A percentile compares a stretch with the other conserved stretches of the same genome.
phyloP scores from a whole-genome alignment of 2,329 filamentous ascomycete species.

The Apiospora koreana region DNA sequence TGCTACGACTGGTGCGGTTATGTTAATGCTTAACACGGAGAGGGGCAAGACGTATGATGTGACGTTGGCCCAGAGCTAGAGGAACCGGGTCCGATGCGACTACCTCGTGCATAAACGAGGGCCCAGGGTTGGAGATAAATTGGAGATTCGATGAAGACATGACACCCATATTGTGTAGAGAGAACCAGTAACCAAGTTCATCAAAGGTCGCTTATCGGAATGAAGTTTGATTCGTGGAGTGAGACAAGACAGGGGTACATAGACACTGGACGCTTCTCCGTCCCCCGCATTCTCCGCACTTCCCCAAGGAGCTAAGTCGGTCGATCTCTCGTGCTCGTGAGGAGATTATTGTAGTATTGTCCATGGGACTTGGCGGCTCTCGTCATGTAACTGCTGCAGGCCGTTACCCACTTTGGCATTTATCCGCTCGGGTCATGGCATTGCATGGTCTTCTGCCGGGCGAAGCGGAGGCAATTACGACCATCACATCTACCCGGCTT shows the following conservation, averaged over 20 bases:
- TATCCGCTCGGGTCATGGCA: background rate
- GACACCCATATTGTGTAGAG: no score
- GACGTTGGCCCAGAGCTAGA: slow-evolving; percentile 2
- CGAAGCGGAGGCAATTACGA: background rate
- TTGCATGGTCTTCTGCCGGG: background rate
- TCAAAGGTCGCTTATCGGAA: background rate
- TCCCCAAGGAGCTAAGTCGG: background rate
- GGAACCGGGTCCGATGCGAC: background rate
- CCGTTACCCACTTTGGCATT: background rate
- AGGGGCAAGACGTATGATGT: background rate
- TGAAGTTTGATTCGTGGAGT: background rate
- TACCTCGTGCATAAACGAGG: background rate
- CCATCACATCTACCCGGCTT: background rate
- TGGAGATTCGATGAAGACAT: no score
- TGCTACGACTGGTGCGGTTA: background rate
- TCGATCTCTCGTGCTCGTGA: background rate
- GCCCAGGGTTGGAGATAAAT: background rate
- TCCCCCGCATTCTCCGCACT: slow-evolving; percentile 2
- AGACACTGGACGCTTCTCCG: background rate
- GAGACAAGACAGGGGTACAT: background rate
- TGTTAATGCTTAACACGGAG: background rate
- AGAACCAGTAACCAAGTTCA: background rate
- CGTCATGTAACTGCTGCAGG: background rate
- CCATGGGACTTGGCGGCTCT: background rate
- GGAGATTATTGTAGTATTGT: background rate